Evolutionary conservation across 371 early-diverging fungal species (phyloP).

Genomic region (Massospora cicadina): DNA sequence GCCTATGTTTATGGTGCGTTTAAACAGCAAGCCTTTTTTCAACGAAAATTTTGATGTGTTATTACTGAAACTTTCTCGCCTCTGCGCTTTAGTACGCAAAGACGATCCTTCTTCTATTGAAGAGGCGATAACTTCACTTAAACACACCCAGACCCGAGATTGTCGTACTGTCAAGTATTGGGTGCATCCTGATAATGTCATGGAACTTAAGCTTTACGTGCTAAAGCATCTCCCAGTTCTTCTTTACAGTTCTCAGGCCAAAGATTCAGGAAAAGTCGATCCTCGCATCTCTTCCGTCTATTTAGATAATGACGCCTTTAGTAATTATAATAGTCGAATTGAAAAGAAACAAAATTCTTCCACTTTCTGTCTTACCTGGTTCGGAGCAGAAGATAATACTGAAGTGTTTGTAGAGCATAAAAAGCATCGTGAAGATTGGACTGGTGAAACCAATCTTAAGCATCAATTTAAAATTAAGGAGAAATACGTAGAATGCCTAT

Average conservation of each 20-base stretch:
- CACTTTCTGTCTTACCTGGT: conserved; percentile 93
- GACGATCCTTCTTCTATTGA: conserved; percentile 2
- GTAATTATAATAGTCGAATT: conserved; percentile 84
- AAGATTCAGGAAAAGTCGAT: conserved; percentile 27
- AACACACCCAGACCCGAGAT: conserved; percentile 32
- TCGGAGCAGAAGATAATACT: conserved; percentile 64
- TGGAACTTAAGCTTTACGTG: conserved; percentile 85
- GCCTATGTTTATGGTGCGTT: conserved; percentile 70
- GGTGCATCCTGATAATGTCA: conserved; percentile 98
- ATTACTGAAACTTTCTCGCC: conserved; percentile 70
- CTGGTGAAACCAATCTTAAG: conserved; percentile 92
- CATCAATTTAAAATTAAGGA: conserved; percentile 93
- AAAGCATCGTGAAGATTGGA: conserved; percentile 96
- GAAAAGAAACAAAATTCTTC: conserved; percentile 91
- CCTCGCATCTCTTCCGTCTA: conserved; percentile 96
- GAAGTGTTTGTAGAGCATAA: conserved; percentile 97
- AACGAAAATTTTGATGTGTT: conserved; percentile 81
- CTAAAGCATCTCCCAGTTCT: conserved; percentile 93
- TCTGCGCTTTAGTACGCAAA: conserved; percentile 80
- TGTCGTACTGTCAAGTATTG: conserved; percentile 95
- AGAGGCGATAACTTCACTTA: not conserved
- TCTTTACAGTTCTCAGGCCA: conserved; percentile 59
- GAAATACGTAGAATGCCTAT: conserved; percentile 77
- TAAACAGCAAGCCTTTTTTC: conserved; percentile 77
- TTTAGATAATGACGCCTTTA: conserved; percentile 88